Evolutionary conservation across 2,329 filamentous ascomycete species (phyloP).

Genomic region (Pseudocercospora vitis): DNA sequence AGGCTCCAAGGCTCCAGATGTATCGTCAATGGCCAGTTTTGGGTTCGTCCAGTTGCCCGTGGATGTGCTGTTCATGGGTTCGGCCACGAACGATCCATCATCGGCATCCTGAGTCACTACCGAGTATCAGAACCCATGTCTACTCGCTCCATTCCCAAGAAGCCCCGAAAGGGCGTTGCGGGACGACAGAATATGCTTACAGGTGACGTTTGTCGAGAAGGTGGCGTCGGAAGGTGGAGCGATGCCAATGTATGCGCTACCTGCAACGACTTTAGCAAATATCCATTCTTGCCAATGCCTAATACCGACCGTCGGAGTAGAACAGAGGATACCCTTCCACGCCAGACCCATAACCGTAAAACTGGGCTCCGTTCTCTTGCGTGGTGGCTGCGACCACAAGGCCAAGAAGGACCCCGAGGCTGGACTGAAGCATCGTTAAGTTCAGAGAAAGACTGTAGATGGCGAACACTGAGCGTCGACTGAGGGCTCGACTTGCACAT

Average conservation of each 20-base stretch:
- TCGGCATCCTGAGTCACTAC: conserved; percentile 16
- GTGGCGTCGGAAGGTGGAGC: conserved; percentile 15
- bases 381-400: conserved; percentile 4
- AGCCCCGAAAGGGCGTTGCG: neutral
- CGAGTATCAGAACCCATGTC: conserved; percentile 21
- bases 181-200: conserved; percentile 18
- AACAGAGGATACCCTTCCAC: conserved; percentile 25
- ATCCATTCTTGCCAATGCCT: neutral
- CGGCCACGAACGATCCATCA: conserved; percentile 15
- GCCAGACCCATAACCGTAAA: conserved; percentile 24
- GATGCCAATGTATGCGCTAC: conserved; percentile 21
- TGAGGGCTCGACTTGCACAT: neutral
- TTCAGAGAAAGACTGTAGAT: neutral
- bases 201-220: conserved; percentile 23
- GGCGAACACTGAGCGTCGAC: neutral
- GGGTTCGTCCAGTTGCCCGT: conserved; percentile 24
- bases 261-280: conserved; percentile 13
- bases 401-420: conserved; percentile 5
- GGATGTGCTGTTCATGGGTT: conserved; percentile 15
- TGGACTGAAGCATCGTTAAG: conserved; percentile 5
- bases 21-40: conserved; percentile 22
- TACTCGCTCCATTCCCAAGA: conserved; percentile 9
- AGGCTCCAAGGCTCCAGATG: conserved; percentile 16
- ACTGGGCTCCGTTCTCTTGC: conserved; percentile 7
- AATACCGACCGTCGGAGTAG: conserved; percentile 22